Conservation (phyloP, 2,329 filamentous ascomycete species). For the Diaporthe sp. region DNA sequence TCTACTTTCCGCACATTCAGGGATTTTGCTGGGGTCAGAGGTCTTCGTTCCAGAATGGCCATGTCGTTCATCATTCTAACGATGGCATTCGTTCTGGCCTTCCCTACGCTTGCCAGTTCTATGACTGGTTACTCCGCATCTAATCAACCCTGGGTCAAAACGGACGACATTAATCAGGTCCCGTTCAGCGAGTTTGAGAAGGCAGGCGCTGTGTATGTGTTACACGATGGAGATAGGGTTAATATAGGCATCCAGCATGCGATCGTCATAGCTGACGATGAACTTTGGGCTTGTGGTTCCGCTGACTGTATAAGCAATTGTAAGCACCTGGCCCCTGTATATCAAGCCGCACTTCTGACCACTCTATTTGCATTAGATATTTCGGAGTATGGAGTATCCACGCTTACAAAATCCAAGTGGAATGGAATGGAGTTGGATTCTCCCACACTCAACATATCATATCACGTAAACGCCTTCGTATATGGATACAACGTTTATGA, state of each 20-base stretch:
- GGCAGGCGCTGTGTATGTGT: background rate
- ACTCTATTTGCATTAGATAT: background rate
- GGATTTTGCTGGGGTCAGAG: background rate
- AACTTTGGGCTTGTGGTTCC: background rate
- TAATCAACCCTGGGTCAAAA: background rate
- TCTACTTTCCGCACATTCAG: background rate
- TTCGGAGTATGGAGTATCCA: background rate
- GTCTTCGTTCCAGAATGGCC: background rate
- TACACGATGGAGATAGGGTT: background rate
- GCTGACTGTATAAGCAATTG: background rate
- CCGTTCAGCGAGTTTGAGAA: background rate
- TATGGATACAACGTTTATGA: background rate
- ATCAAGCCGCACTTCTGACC: background rate
- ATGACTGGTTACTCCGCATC: background rate
- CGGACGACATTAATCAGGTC: background rate
- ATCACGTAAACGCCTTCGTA: background rate
- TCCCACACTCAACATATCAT: background rate
- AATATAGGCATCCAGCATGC: background rate
- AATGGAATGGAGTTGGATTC: background rate
- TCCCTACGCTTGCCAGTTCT: background rate
- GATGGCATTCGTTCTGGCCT: background rate
- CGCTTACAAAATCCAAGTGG: rapidly evolving
- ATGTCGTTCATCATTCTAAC: background rate
- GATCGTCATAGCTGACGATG: background rate
- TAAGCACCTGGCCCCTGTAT: background rate